Evolutionary conservation across 345 rosid species (phyloP).

Genomic region (Corchorus capsularis): DNA sequence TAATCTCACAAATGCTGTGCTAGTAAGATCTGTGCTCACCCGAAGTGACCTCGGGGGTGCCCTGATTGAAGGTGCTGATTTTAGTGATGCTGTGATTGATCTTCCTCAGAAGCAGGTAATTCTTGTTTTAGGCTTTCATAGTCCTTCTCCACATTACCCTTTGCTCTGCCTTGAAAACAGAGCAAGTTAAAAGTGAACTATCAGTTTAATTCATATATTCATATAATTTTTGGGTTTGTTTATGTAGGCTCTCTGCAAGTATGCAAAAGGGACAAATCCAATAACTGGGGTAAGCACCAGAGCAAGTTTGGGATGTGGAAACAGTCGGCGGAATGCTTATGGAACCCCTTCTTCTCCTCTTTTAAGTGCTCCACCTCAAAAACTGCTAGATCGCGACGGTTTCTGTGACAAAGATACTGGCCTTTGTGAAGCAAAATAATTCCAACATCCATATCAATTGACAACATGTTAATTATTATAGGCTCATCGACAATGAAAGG

Average conservation of each 20-base stretch:
- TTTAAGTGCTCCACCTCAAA: constrained; percentile 79
- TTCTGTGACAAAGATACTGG: constrained; percentile 72
- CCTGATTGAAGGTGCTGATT: constrained; percentile 87
- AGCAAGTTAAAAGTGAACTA: not conserved
- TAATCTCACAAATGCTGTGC: constrained; percentile 80
- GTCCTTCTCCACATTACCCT: not conserved
- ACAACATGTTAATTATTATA: not conserved
- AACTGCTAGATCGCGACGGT: constrained; percentile 85
- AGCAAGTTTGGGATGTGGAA: constrained; percentile 86
- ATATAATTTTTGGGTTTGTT: not conserved
- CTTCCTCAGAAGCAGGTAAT: constrained; percentile 84
- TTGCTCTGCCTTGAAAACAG: not conserved
- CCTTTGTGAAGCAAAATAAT: constrained; percentile 66
- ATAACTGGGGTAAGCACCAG: constrained; percentile 81
- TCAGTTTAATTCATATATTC: not conserved
- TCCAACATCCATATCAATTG: not conserved
- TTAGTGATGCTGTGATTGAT: constrained; percentile 92
- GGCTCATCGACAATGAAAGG: not conserved
- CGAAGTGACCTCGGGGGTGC: constrained; percentile 97
- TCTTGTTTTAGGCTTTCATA: not conserved
- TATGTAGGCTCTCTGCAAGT: constrained; percentile 82
- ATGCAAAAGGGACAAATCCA: constrained; percentile 88
- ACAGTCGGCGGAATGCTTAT: constrained; percentile 75
- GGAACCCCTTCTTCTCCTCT: constrained; percentile 88
- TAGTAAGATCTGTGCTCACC: constrained; percentile 77